Base-by-base conservation (phyloP, 2,329 filamentous ascomycete species). In the Pleomassaria siparia region DNA sequence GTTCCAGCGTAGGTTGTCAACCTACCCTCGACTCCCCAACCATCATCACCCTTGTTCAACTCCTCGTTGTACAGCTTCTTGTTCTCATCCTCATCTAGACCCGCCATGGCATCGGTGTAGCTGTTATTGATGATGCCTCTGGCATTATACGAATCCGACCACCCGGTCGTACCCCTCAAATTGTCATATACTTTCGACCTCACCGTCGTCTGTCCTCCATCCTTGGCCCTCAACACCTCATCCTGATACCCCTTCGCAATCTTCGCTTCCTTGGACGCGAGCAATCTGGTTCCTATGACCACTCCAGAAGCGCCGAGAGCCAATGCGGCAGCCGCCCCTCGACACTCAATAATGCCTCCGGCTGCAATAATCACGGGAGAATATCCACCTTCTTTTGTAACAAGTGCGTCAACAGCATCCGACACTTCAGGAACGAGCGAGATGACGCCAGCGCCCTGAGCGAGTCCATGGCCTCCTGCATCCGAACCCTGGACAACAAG, bases 1-100 rank as follows among this genome's bases (percentile, higher is more conserved):
- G 79, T 80, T 3, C 84, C 83, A 12, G 81, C 82, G 73, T 85
- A 87, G 9, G 81, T 81, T 4, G 80, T 83, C 71, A 85, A 71
- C 49, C 83, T 74, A 3, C 76, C 80, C 9, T 62, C 46, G 24
- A 55, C 40, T 0, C 20, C 80, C 81, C 78, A 80, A 78, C 40
- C 79, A 73, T 13, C 64, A 64, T 82, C 78, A 2, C 78, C 79
- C 46, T 68, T 72, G 58, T 73, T 64, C 59, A 78, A 58, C 30
- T 80, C 81, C 53, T 76, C 68, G 26, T 74, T 63, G 63, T 77
- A 77, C 49, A 74, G 49, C 44, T 58, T 66, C 58, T 71, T 73
- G 40, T 76, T 77, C 52, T 76, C 73, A 37, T 72, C 69, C n/a
- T 72, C 55, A 4, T 50, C 59, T 67, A 76, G 66, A 1, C 74